phyloP scores from a whole-genome alignment of 2,329 filamentous ascomycete genomes.

The Aspergillus felis region DNA sequence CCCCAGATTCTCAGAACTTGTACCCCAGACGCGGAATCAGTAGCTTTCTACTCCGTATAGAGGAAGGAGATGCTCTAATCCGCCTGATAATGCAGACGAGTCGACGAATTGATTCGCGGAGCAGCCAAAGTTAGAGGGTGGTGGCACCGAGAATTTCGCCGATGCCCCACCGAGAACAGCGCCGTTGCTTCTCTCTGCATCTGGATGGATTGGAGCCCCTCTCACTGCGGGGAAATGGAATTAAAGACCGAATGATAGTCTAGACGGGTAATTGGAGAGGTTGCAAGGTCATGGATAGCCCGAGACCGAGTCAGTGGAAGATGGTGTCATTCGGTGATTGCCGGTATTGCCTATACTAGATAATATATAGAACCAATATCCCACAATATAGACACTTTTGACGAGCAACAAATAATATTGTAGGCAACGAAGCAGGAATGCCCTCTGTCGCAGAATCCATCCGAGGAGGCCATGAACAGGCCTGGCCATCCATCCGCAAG shows the following conservation, averaged over 20 bases:
- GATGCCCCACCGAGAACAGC: conserved; percentile 18
- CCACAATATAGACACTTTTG: too few species aligned
- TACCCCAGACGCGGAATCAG: too few species aligned
- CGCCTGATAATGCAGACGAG: not conserved
- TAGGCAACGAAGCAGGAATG: conserved; percentile 6
- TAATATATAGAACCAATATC: not conserved
- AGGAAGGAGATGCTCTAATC: not conserved
- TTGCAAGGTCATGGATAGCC: not conserved
- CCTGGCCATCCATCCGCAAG: conserved; percentile 20
- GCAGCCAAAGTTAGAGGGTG: not conserved
- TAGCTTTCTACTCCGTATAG: not conserved
- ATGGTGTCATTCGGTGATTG: not conserved
- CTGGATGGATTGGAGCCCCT: not conserved
- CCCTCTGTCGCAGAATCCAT: conserved; percentile 14
- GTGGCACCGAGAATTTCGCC: conserved; percentile 23
- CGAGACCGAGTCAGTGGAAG: not conserved
- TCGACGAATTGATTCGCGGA: not conserved
- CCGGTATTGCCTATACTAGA: not conserved
- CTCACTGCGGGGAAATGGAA: not conserved
- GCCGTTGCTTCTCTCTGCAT: not conserved
- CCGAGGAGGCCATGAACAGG: conserved; percentile 19
- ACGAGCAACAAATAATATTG: too few species aligned
- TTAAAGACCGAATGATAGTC: not conserved
- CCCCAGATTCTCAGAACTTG: too few species aligned
- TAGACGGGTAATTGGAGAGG: too few species aligned